phyloP scores from a whole-genome alignment of 129 eudicot species.

The Dittrichia graveolens region DNA sequence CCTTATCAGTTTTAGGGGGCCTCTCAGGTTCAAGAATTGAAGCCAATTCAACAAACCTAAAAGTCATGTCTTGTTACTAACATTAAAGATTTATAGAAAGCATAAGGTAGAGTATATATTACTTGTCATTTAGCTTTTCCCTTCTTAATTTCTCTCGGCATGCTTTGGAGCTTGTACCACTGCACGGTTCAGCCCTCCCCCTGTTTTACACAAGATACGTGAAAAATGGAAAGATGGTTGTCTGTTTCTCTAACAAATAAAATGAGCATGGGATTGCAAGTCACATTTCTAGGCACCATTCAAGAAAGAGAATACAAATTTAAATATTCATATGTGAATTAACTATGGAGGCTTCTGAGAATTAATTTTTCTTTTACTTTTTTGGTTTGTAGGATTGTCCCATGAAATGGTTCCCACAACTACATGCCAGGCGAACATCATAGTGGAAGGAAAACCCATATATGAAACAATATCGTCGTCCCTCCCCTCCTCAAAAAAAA shows the following conservation, averaged over 20 bases:
- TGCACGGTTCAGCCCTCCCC: constrained; percentile 55
- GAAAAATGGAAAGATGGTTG: neutral
- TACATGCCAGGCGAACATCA: neutral
- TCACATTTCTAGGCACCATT: no score
- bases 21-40: constrained; percentile 65
- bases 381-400: neutral
- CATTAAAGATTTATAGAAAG: neutral
- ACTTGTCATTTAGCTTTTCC: constrained; percentile 81
- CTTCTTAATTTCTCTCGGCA: constrained; percentile 82
- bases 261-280: no score
- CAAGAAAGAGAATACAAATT: no score
- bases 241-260: neutral
- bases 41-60: constrained; percentile 72
- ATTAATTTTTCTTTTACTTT: neutral
- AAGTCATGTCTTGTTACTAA: neutral
- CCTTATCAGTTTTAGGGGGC: constrained; percentile 61
- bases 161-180: constrained; percentile 71
- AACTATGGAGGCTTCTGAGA: neutral
- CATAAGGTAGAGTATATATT: neutral
- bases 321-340: no score
- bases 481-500: neutral
- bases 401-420: neutral
- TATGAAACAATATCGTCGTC: neutral
- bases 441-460: neutral
- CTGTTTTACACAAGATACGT: constrained; percentile 36